These are phyloP conservation scores for Helicocarpus griseus DNA, from an alignment of 2,329 filamentous ascomycete genomes.

Conservation along the genomic window DNA sequence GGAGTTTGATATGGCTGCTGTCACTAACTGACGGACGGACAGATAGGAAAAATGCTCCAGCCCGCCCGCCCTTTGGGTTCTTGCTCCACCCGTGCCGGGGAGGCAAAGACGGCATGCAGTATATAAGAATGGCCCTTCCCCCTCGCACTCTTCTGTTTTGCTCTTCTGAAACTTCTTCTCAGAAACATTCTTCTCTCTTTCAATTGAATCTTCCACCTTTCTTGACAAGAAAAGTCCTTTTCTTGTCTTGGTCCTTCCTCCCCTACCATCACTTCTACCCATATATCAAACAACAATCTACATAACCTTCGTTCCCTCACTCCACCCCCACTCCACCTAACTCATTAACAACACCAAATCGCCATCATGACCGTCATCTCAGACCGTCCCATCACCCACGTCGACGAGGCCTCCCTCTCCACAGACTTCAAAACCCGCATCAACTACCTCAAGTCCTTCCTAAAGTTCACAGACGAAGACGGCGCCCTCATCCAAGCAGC, in stretches of 20 bases:
- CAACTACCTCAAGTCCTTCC: slow-evolving; percentile 18
- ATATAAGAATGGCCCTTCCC: background rate
- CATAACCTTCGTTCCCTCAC: no score
- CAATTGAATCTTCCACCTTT: background rate
- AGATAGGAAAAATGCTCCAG: no score
- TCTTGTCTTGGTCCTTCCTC: background rate
- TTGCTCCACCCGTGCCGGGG: background rate
- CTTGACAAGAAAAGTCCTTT: background rate
- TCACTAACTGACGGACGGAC: no score
- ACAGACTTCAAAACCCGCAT: slow-evolving; percentile 12
- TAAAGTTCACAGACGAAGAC: slow-evolving; percentile 19
- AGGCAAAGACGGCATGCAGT: background rate
- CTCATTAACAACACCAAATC: background rate
- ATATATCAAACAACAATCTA: no score
- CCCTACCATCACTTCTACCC: background rate
- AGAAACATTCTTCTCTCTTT: background rate
- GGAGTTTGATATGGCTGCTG: no score
- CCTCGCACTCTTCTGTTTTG: background rate
- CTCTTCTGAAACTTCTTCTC: background rate
- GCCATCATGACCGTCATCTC: background rate
- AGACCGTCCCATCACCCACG: slow-evolving; percentile 3
- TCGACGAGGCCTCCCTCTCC: slow-evolving; percentile 10
- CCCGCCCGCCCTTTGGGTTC: no score
- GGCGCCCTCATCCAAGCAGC: slow-evolving; percentile 17
- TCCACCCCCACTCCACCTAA: background rate